Conservation (phyloP, 305 asterid genomes). For the Fraxinus dipetala region DNA sequence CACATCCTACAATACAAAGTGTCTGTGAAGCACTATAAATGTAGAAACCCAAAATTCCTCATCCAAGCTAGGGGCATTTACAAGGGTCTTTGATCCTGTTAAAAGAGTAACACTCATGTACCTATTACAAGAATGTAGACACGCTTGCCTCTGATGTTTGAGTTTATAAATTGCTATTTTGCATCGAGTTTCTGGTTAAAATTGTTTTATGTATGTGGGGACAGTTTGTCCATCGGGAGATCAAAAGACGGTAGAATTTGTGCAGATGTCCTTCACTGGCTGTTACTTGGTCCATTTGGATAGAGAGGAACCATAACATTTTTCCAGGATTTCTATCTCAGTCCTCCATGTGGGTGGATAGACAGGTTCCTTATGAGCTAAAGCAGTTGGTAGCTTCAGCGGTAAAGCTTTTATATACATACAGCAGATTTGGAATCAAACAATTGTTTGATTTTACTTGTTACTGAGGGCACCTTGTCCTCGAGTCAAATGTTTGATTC, state of each 20-base stretch:
- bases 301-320: neutral
- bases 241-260: neutral
- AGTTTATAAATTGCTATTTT: neutral
- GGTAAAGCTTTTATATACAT: neutral
- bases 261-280: neutral
- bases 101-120: neutral
- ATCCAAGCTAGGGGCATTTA: neutral
- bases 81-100: neutral
- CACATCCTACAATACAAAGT: conserved; percentile 2
- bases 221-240: neutral
- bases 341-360: neutral
- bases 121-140: neutral
- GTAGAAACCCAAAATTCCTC: neutral
- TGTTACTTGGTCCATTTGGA: neutral
- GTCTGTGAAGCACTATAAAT: neutral
- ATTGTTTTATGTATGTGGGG: neutral
- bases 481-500: neutral
- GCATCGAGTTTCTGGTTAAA: neutral
- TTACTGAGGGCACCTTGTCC: neutral
- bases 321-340: neutral
- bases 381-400: neutral
- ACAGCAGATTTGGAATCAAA: neutral
- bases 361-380: neutral
- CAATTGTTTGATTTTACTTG: conserved; percentile 1
- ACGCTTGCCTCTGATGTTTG: neutral